Evolutionary conservation across 805 yeast genomes (phyloP).

Genomic region (Peterozyma toletana): DNA sequence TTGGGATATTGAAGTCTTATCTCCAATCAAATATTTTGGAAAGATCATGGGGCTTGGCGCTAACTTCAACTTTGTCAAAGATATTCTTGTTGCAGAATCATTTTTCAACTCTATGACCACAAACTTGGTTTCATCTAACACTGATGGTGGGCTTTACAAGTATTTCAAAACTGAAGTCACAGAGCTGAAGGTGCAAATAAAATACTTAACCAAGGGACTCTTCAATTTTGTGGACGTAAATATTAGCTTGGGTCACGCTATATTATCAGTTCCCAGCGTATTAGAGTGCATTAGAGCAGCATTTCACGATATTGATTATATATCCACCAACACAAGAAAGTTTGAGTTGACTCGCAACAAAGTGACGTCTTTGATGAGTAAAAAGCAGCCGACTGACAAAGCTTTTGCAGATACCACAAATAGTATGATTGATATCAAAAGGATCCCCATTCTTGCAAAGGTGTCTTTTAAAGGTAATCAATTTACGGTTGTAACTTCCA

Average conservation of each 20-base stretch:
- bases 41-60: background rate
- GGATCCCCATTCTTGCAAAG: slow-evolving; percentile 3
- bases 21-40: slow-evolving; percentile 8
- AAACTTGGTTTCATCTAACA: slow-evolving; percentile 1
- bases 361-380: no score
- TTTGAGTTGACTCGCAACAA: slow-evolving; percentile 6
- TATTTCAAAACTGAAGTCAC: slow-evolving; percentile 6
- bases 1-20: slow-evolving; percentile 7
- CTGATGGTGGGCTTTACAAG: background rate
- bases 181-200: background rate
- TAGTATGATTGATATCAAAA: background rate
- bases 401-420: background rate
- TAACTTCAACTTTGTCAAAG: slow-evolving; percentile 3
- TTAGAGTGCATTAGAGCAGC: slow-evolving; percentile 1
- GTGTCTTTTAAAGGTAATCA: slow-evolving; percentile 17
- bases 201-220: background rate
- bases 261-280: slow-evolving; percentile 5
- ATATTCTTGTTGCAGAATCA: slow-evolving; percentile 1
- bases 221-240: slow-evolving; percentile 1
- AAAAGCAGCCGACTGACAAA: background rate
- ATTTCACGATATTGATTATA: slow-evolving; percentile 9
- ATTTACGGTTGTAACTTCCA: slow-evolving; percentile 26
- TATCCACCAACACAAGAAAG: slow-evolving; percentile 5
- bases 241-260: slow-evolving; percentile 3
- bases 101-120: slow-evolving; percentile 1